A percentile compares a stretch with the other conserved stretches of the same genome.
phyloP scores from a whole-genome alignment of 768 basidiomycete genomes.

The Roridomyces roridus region DNA sequence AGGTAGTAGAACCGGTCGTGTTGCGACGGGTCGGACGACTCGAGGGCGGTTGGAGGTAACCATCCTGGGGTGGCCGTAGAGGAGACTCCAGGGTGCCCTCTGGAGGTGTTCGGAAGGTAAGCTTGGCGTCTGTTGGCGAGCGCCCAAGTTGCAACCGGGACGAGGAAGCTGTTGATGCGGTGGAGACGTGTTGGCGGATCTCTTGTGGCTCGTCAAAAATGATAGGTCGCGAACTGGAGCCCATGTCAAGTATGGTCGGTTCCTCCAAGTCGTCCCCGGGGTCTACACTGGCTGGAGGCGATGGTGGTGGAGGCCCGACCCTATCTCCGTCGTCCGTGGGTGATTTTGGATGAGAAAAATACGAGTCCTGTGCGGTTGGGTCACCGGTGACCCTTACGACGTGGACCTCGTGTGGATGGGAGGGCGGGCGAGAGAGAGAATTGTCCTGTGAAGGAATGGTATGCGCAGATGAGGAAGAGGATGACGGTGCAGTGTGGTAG shows the following conservation, averaged over 20 bases:
- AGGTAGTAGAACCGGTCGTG: conserved; percentile 65
- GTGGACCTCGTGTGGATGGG: conserved; percentile 53
- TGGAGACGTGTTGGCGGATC: conserved; percentile 27
- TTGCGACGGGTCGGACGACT: conserved; percentile 64
- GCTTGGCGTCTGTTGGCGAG: conserved; percentile 58
- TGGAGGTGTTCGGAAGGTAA: conserved; percentile 38
- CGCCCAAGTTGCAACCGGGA: conserved; percentile 40
- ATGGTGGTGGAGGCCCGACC: conserved; percentile 36
- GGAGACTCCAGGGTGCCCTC: conserved; percentile 4
- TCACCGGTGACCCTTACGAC: conserved; percentile 61
- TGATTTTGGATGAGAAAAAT: conserved; percentile 37
- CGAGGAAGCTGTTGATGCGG: conserved; percentile 36
- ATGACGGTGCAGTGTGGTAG: conserved; percentile 41
- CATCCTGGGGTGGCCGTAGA: conserved; percentile 36
- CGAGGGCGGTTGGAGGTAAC: conserved; percentile 60
- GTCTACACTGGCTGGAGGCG: conserved; percentile 42
- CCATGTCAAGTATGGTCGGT: conserved; percentile 27
- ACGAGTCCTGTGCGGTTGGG: conserved; percentile 40
- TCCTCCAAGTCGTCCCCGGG: conserved; percentile 26
- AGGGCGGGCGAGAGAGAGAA: conserved; percentile 41
- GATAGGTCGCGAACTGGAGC: conserved; percentile 26
- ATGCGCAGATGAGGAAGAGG: conserved; percentile 42
- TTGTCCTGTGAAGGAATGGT: conserved; percentile 31
- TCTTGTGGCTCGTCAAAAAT: conserved; percentile 41
- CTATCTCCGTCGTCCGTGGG: conserved; percentile 27